Evolutionary conservation across 2,329 filamentous ascomycete genomes (phyloP).

Genomic region (Lizonia empirigonia): DNA sequence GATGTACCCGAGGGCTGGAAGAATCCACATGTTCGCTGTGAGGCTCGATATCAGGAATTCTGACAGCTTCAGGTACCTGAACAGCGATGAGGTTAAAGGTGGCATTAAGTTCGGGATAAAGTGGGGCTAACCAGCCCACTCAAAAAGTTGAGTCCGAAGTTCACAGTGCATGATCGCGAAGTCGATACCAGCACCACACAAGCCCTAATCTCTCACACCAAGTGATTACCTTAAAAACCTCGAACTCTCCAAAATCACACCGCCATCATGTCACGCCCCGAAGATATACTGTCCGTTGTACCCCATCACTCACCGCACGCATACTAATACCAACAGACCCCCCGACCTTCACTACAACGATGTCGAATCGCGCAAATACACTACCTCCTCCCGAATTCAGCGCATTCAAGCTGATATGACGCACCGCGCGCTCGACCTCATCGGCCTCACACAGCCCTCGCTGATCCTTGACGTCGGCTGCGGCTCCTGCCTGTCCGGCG

Average conservation of each 20-base stretch:
- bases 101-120: slow-evolving; percentile 24
- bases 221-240: not conserved
- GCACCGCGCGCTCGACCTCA: slow-evolving; percentile 86
- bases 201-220: not conserved
- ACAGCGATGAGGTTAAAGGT: slow-evolving; percentile 37
- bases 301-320: slow-evolving; percentile 13
- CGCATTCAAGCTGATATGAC: slow-evolving; percentile 97
- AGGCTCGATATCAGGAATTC: slow-evolving; percentile 4
- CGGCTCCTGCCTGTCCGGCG: slow-evolving; percentile 90
- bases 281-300: slow-evolving; percentile 80
- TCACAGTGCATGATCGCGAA: not conserved
- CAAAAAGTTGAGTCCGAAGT: slow-evolving; percentile 29
- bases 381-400: slow-evolving; percentile 91
- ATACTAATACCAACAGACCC: slow-evolving; percentile 62
- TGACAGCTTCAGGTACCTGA: slow-evolving; percentile 10
- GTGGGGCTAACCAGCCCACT: slow-evolving; percentile 27
- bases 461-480: slow-evolving; percentile 97
- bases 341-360: slow-evolving; percentile 99
- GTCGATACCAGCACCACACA: not conserved
- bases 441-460: slow-evolving; percentile 78
- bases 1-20: slow-evolving; percentile 87
- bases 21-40: slow-evolving; percentile 79
- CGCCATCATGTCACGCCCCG: slow-evolving; percentile 87
- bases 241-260: not conserved
- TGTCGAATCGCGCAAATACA: slow-evolving; percentile 94